A percentile compares a stretch with the other conserved stretches of the same genome.
These are phyloP conservation scores for Aspergillus transmontanensis DNA, from an alignment of 2,329 filamentous ascomycete species.

Conservation along the genomic window DNA sequence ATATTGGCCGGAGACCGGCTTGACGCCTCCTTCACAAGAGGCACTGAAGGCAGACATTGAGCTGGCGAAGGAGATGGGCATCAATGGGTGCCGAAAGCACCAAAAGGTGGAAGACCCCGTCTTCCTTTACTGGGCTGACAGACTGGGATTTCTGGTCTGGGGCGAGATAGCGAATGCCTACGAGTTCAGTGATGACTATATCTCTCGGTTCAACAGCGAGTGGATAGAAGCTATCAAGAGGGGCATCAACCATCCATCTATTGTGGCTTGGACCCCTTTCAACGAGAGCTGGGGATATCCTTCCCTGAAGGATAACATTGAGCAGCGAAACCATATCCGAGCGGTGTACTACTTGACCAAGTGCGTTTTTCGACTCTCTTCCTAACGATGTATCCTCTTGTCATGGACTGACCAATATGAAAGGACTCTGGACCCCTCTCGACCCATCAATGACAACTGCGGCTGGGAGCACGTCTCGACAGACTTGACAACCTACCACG, in stretches of 20 bases:
- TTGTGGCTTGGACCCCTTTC: conserved; percentile 68
- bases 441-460: conserved; percentile 71
- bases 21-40: conserved; percentile 66
- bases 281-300: conserved; percentile 69
- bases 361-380: conserved; percentile 29
- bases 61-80: conserved; percentile 64
- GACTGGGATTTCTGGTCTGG: conserved; percentile 66
- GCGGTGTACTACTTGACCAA: conserved; percentile 67
- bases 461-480: conserved; percentile 70
- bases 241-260: conserved; percentile 66
- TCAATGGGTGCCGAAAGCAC: conserved; percentile 73
- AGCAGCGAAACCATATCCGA: conserved; percentile 66
- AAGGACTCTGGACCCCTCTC: conserved; percentile 60
- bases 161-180: conserved; percentile 73
- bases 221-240: conserved; percentile 65
- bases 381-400: not conserved
- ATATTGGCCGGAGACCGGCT: conserved; percentile 70
- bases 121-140: conserved; percentile 69
- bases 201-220: conserved; percentile 63
- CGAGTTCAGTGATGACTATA: conserved; percentile 61
- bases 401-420: not conserved
- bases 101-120: conserved; percentile 66
- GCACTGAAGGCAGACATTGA: conserved; percentile 68
- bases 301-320: conserved; percentile 56
- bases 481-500: conserved; percentile 69